Evolutionary conservation across 805 yeast species (phyloP).

Genomic region (Candida easanensis): DNA sequence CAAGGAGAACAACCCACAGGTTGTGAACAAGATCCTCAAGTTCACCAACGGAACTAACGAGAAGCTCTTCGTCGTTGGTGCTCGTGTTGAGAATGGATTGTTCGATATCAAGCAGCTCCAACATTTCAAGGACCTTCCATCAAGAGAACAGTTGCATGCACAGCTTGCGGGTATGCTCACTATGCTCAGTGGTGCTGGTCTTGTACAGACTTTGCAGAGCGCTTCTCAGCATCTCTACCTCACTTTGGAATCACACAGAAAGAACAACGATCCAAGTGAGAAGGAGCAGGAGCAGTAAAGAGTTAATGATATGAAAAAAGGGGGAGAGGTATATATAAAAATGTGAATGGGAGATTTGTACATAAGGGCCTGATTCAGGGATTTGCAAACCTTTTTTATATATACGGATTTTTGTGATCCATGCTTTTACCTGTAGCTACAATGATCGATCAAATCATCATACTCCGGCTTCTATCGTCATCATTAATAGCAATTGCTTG

Average conservation of each 20-base stretch:
- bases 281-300: slow-evolving; percentile 7
- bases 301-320: not conserved
- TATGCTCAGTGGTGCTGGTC: slow-evolving; percentile 84
- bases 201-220: slow-evolving; percentile 75
- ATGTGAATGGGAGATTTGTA: not conserved
- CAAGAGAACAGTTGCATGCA: slow-evolving; percentile 66
- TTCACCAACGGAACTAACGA: slow-evolving; percentile 64
- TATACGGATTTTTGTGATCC: not conserved
- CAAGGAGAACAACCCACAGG: slow-evolving; percentile 65
- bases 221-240: slow-evolving; percentile 67
- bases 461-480: not conserved
- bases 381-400: too few relatives aligned
- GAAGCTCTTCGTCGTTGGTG: slow-evolving; percentile 80
- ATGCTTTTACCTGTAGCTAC: not conserved
- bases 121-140: slow-evolving; percentile 70
- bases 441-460: not conserved
- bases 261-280: slow-evolving; percentile 34
- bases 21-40: slow-evolving; percentile 60
- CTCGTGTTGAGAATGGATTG: slow-evolving; percentile 64
- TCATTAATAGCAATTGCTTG: not conserved
- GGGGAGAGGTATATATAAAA: not conserved
- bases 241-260: slow-evolving; percentile 64
- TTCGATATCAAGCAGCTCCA: slow-evolving; percentile 51
- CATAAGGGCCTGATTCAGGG: too few relatives aligned
- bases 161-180: slow-evolving; percentile 83